Conservation (phyloP, 139 green algal genomes). For the Chlamydomonas sp. region DNA sequence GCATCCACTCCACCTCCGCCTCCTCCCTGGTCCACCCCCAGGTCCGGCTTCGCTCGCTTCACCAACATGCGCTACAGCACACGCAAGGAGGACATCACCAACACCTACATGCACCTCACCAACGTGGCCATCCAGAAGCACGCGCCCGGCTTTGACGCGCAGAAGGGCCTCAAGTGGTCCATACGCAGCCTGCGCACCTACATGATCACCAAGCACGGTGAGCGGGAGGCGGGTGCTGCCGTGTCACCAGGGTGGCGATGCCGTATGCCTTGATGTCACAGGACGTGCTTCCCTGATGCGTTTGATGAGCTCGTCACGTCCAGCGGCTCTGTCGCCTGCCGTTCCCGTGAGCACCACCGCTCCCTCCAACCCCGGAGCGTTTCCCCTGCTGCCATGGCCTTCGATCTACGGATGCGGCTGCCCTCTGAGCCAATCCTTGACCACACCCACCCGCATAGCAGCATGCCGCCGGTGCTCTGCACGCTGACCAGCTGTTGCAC, state of each 20-base stretch:
- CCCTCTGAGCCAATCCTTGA: too few species aligned
- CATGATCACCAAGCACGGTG: constrained; percentile 64
- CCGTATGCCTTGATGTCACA: too few species aligned
- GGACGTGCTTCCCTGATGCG: too few species aligned
- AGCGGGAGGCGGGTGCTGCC: neutral
- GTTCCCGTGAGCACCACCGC: neutral
- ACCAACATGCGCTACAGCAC: constrained; percentile 71
- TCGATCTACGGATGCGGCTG: too few species aligned
- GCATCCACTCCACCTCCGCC: neutral
- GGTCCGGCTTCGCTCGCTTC: constrained; percentile 81
- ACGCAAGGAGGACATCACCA: constrained; percentile 72
- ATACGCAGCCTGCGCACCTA: constrained; percentile 65
- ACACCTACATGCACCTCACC: constrained; percentile 86
- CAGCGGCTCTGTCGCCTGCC: neutral
- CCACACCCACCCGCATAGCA: too few species aligned
- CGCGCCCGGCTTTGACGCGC: constrained; percentile 52
- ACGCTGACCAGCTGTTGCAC: too few species aligned
- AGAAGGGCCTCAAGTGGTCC: constrained; percentile 67
- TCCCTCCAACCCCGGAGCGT: neutral
- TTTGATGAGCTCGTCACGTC: too few species aligned
- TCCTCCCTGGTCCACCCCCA: constrained; percentile 5
- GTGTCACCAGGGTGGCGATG: too few species aligned
- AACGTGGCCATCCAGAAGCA: constrained; percentile 87
- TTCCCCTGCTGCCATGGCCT: too few species aligned
- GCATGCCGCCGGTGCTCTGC: too few species aligned